A percentile compares a stretch with the other conserved stretches of the same genome.
Conservation (phyloP, 306 rosid species). For the Quercus dentata region DNA sequence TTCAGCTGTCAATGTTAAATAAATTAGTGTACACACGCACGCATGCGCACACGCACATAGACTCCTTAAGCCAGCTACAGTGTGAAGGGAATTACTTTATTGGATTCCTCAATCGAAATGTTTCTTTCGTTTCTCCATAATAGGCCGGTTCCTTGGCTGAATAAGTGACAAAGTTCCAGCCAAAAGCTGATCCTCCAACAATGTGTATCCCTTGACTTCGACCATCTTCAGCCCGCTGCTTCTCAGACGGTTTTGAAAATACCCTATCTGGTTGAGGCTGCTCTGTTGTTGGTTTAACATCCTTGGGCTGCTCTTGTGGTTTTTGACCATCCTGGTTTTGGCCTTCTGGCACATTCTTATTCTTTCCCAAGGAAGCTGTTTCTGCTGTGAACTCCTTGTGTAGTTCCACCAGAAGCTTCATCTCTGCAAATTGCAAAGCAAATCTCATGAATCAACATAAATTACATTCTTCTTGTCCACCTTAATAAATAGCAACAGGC, state of each 20-base stretch:
- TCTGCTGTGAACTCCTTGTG: constrained; percentile 35
- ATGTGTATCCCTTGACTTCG: constrained; percentile 44
- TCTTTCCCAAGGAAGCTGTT: constrained; percentile 19
- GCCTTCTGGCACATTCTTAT: constrained; percentile 22
- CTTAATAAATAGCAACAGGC: not conserved
- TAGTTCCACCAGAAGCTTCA: constrained; percentile 52
- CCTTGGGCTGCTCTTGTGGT: constrained; percentile 19
- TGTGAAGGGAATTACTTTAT: not conserved
- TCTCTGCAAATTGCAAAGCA: constrained; percentile 52
- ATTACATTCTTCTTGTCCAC: not conserved
- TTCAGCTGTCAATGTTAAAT: not conserved
- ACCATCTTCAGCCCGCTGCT: constrained; percentile 37
- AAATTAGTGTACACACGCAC: not conserved
- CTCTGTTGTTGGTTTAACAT: constrained; percentile 7
- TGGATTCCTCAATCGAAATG: constrained; percentile 37
- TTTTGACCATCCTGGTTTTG: constrained; percentile 31
- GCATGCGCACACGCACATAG: no score
- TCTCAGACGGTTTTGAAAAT: constrained; percentile 32
- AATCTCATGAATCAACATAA: not conserved
- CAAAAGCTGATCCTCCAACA: constrained; percentile 93
- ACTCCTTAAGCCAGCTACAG: not conserved
- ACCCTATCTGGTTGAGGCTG: constrained; percentile 30
- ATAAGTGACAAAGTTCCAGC: constrained; percentile 81
- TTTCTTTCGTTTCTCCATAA: constrained; percentile 69
- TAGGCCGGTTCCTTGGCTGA: constrained; percentile 52